Evolutionary conservation across 768 basidiomycete genomes (phyloP).

Genomic region (Pholiota microspora): DNA sequence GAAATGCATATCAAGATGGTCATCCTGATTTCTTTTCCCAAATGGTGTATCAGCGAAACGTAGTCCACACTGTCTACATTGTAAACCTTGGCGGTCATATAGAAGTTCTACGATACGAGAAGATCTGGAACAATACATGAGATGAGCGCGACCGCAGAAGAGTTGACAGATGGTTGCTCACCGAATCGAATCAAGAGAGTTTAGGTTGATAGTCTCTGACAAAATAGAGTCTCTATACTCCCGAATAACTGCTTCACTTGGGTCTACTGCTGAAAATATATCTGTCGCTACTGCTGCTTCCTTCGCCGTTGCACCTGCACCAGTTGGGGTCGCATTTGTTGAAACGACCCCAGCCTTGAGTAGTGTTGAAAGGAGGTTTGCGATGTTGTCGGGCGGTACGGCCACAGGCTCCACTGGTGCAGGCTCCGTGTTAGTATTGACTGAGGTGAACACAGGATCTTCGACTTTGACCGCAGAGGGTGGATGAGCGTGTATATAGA

Average conservation of each 20-base stretch:
- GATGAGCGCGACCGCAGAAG: not conserved
- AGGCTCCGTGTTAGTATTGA: not conserved
- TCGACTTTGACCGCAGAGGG: constrained; percentile 7
- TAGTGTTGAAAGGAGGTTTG: constrained; percentile 63
- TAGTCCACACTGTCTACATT: constrained; percentile 93
- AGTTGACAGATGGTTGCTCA: constrained; percentile 30
- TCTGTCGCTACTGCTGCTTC: constrained; percentile 31
- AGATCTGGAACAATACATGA: constrained; percentile 2
- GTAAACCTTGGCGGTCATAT: constrained; percentile 70
- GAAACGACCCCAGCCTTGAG: constrained; percentile 80
- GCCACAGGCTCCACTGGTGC: not conserved
- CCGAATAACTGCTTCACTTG: constrained; percentile 46
- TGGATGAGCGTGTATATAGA: constrained; percentile 12
- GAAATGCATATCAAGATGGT: constrained; percentile 97
- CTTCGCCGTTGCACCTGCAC: constrained; percentile 42
- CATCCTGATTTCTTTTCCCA: constrained; percentile 78
- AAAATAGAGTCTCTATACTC: constrained; percentile 63
- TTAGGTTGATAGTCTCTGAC: constrained; percentile 57
- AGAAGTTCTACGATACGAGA: constrained; percentile 64
- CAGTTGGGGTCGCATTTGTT: constrained; percentile 47
- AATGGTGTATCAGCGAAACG: constrained; percentile 73
- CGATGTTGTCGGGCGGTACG: constrained; percentile 36
- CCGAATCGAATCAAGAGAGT: constrained; percentile 70
- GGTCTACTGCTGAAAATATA: constrained; percentile 24
- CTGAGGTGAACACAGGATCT: not conserved